These are phyloP conservation scores for Cenchrus americanus DNA, from an alignment of 176 grass and related monocot species.

Conservation along the genomic window DNA sequence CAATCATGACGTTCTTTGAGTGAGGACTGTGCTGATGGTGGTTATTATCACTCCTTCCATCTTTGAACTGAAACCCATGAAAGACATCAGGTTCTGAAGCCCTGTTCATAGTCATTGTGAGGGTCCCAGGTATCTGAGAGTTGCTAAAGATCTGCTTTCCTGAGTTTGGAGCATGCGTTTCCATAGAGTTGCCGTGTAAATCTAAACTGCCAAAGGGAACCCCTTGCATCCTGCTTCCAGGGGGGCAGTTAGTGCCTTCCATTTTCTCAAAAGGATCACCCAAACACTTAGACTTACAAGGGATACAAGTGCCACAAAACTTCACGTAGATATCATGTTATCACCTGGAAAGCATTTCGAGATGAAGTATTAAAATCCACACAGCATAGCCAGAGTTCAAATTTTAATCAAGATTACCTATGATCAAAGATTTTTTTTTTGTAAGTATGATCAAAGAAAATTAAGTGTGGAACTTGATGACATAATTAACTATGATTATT, in stretches of 20 bases:
- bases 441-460: slow-evolving; percentile 11
- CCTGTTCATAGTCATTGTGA: slow-evolving; percentile 37
- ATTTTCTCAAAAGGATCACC: slow-evolving; percentile 50
- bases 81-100: slow-evolving; percentile 53
- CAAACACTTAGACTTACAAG: slow-evolving; percentile 13
- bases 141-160: slow-evolving; percentile 41
- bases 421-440: too few relatives aligned
- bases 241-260: slow-evolving; percentile 64
- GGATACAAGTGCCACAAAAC: not conserved
- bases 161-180: slow-evolving; percentile 53
- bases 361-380: slow-evolving; percentile 28
- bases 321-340: slow-evolving; percentile 15
- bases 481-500: slow-evolving; percentile 9
- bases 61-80: slow-evolving; percentile 48
- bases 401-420: not conserved
- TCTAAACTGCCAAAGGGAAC: slow-evolving; percentile 54
- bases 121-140: slow-evolving; percentile 41
- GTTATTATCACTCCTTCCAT: slow-evolving; percentile 47
- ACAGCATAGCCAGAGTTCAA: not conserved
- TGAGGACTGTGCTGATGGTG: slow-evolving; percentile 46
- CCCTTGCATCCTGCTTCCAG: slow-evolving; percentile 57
- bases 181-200: slow-evolving; percentile 46
- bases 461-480: not conserved
- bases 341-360: slow-evolving; percentile 37
- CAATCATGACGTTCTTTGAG: slow-evolving; percentile 52